phyloP scores from a whole-genome alignment of 768 basidiomycete species.

The Boletales sp. region DNA sequence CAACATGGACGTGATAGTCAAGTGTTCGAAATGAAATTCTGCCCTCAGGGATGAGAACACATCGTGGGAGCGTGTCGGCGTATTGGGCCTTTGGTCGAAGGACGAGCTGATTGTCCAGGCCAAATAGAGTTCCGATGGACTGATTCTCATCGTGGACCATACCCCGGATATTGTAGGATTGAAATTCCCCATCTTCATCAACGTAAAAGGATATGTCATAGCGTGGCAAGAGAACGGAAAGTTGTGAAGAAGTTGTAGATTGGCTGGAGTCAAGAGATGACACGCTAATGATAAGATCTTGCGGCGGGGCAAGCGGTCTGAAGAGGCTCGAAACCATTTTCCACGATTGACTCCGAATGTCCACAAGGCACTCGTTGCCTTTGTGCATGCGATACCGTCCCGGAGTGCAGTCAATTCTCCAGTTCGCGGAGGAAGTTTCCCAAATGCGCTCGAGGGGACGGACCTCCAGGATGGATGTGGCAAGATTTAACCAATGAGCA shows the following conservation, averaged over 20 bases:
- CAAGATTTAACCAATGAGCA: slow-evolving; percentile 31
- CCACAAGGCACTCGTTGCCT: slow-evolving; percentile 14
- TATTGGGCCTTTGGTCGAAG: slow-evolving; percentile 25
- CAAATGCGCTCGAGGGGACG: slow-evolving; percentile 19
- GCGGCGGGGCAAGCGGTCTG: slow-evolving; percentile 5
- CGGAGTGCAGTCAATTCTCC: slow-evolving; percentile 13
- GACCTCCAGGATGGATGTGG: too few relatives aligned
- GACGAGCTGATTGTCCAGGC: slow-evolving; percentile 36
- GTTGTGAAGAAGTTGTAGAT: neutral
- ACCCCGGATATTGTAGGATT: slow-evolving; percentile 36
- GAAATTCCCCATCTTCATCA: slow-evolving; percentile 27
- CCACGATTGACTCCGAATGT: slow-evolving; percentile 23
- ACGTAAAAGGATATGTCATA: slow-evolving; percentile 38
- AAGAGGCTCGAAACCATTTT: slow-evolving; percentile 15
- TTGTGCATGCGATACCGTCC: neutral
- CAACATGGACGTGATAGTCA: slow-evolving; percentile 8
- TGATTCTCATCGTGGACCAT: slow-evolving; percentile 44
- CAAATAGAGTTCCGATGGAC: slow-evolving; percentile 41
- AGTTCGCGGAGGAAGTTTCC: slow-evolving; percentile 16
- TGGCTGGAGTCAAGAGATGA: neutral
- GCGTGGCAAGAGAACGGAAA: slow-evolving; percentile 36
- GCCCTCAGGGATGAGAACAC: slow-evolving; percentile 40
- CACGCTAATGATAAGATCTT: slow-evolving; percentile 16
- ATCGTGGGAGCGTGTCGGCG: slow-evolving; percentile 2
- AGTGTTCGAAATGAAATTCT: slow-evolving; percentile 28